Base-by-base conservation (phyloP, 345 rosid species). In the Lenwebbia sp. region DNA sequence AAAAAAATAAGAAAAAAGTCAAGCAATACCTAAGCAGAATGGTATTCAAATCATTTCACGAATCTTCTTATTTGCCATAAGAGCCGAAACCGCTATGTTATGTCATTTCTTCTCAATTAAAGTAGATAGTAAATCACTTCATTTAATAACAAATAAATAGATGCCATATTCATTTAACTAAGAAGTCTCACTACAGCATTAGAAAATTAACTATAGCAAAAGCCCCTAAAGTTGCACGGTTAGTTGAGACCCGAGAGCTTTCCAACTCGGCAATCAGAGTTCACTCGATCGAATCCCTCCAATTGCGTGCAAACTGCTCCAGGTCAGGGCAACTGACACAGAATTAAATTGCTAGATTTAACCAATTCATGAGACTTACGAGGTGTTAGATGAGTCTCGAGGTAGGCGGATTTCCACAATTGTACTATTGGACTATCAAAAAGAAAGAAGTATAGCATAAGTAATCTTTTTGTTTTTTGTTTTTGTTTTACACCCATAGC, bases 91-190 rank as follows among this genome's bases (percentile, higher is more conserved):
- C 21, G 4, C 13, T 70, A 10, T 19, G 40, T 70, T 70, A 9
- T 17, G 21, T 70, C 25, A 17, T 7, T 33, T 65, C 25, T 23
- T 65, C 25, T 8, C 3, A 3, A 65, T 33, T 33, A 4, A 65
- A 21, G 3, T 2, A 65, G 44, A 65, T 33, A 21, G 25, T 33
- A 0, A 14, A 0, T 28, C 0, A 28, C 40, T 62, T 3, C 22
- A 10, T 28, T 14, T 28, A 60, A 60, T 62, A 0, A 13, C 40
- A 62, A 62, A 33, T 62, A 14, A 28, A 62, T 28, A 13, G 37
- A 60, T 13, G 0, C 19, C 14, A 30, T 30, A 30, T 19, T 62
- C 47, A 70, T 65, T 65, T 65, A 33, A 11, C 76, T 33, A 17
- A 65, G 12, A 30, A 33, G 25, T 30, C 33, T 30, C 22, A 3